Evolutionary conservation across 352 stramenopile species (phyloP).

Genomic region (Phytophthora chlamydospora): DNA sequence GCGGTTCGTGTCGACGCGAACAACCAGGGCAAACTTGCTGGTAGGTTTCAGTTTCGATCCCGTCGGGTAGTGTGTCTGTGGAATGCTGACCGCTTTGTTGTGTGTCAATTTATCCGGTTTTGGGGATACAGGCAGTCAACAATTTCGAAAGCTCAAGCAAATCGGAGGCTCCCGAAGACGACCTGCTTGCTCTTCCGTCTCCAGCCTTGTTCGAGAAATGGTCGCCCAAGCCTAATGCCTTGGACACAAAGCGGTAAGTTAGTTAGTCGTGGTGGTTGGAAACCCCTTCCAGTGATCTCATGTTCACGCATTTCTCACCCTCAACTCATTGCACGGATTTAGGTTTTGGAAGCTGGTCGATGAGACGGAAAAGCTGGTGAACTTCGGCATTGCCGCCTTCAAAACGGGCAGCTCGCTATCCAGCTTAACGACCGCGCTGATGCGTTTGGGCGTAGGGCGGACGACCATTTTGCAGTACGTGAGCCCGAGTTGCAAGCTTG

Average conservation of each 20-base stretch:
- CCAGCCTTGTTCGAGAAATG: conserved; percentile 39
- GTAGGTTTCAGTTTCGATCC: conserved; percentile 28
- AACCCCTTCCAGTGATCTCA: background rate
- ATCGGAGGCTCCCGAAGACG: conserved; percentile 74
- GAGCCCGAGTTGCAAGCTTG: background rate
- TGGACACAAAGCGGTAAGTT: conserved; percentile 54
- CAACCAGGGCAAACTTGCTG: conserved; percentile 34
- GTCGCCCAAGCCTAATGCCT: conserved; percentile 38
- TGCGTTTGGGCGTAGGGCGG: conserved; percentile 62
- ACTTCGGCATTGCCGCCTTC: conserved; percentile 66
- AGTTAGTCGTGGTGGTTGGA: background rate
- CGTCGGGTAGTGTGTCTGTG: background rate
- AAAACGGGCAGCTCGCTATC: conserved; percentile 49
- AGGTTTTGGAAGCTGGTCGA: conserved; percentile 79
- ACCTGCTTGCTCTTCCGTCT: conserved; percentile 56
- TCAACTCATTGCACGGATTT: background rate
- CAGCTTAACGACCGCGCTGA: conserved; percentile 51
- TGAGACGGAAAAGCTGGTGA: conserved; percentile 64
- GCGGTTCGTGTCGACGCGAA: conserved; percentile 38
- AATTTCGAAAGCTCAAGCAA: conserved; percentile 29
- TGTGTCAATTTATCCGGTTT: background rate
- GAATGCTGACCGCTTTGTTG: background rate
- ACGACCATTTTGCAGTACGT: conserved; percentile 66
- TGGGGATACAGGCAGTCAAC: conserved; percentile 14
- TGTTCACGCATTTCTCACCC: no score